Evolutionary conservation across 2,329 filamentous ascomycete genomes (phyloP).

Genomic region (Berkeleyomyces basicola): DNA sequence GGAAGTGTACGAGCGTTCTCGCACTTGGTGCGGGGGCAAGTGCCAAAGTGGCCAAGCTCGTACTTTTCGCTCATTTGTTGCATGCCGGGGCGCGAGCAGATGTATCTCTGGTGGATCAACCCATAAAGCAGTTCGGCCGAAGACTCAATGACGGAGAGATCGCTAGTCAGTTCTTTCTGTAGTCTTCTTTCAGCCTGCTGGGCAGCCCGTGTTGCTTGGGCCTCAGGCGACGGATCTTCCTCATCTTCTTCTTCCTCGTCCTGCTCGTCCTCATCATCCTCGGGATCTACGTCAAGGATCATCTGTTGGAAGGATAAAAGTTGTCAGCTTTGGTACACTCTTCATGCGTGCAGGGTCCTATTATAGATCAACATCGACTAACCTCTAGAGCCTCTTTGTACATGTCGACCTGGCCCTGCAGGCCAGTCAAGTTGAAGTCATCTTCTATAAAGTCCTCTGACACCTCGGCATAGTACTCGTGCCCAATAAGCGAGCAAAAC

Average conservation of each 20-base stretch:
- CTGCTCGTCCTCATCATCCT: conserved; percentile 79
- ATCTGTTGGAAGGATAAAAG: conserved; percentile 35
- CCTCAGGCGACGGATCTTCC: conserved; percentile 46
- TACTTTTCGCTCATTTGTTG: conserved; percentile 99
- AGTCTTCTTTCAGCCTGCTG: conserved; percentile 51
- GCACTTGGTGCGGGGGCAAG: conserved; percentile 89
- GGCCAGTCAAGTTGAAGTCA: conserved; percentile 94
- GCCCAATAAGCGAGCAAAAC: conserved; percentile 86
- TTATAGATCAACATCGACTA: conserved; percentile 12
- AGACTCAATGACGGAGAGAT: conserved; percentile 88
- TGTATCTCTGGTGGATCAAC: conserved; percentile 95
- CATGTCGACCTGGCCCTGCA: conserved; percentile 92
- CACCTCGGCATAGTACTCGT: conserved; percentile 98
- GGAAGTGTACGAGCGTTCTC: conserved; percentile 79
- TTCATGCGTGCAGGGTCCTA: background rate
- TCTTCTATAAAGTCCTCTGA: conserved; percentile 99
- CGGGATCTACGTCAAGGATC: conserved; percentile 95
- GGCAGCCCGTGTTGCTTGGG: conserved; percentile 29
- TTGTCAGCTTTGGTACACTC: conserved; percentile 14
- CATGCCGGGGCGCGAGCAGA: conserved; percentile 88
- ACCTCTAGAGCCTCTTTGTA: conserved; percentile 96
- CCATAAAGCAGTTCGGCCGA: conserved; percentile 98
- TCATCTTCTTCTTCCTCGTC: conserved; percentile 61
- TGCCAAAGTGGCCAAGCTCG: conserved; percentile 88
- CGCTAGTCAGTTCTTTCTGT: conserved; percentile 70